Evolutionary conservation across 805 yeast species (phyloP).

Genomic region (Ogataea pini): DNA sequence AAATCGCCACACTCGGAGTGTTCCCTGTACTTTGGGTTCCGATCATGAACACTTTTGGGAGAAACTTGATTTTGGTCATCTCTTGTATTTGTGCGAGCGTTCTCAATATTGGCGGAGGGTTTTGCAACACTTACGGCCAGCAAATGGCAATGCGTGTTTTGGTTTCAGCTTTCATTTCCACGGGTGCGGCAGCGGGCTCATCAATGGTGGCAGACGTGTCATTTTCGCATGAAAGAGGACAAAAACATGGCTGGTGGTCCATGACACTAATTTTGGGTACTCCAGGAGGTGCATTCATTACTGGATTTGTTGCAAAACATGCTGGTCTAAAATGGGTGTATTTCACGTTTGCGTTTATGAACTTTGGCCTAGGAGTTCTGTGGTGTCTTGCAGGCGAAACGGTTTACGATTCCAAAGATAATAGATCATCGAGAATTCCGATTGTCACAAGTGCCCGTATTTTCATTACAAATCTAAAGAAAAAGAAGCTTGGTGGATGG

Average conservation of each 20-base stretch:
- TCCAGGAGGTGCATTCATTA: conserved; percentile 10
- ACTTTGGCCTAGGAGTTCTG: conserved; percentile 2
- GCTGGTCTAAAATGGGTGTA: conserved; percentile 9
- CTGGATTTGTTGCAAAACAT: conserved; percentile 9
- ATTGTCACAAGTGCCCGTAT: background rate
- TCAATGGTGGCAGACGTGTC: conserved; percentile 7
- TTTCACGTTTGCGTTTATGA: conserved; percentile 8
- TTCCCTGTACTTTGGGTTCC: conserved; percentile 13
- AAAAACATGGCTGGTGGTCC: conserved; percentile 14
- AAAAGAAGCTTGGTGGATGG: background rate
- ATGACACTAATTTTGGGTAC: conserved; percentile 13
- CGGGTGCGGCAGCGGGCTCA: conserved; percentile 11
- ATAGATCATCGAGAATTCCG: background rate
- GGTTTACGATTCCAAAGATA: conserved; percentile 2
- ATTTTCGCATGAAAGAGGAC: conserved; percentile 13
- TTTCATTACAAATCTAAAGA: background rate
- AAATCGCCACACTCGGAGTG: conserved; percentile 9
- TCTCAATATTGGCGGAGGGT: conserved; percentile 12
- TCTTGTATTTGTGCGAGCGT: conserved; percentile 6
- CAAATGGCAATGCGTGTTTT: conserved; percentile 13
- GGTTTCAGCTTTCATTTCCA: conserved; percentile 9
- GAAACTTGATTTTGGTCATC: conserved; percentile 5
- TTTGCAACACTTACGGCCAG: conserved; percentile 11
- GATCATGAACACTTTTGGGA: conserved; percentile 9
- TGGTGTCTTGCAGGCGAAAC: conserved; percentile 11